Conservation (phyloP, 2,329 filamentous ascomycete species). For the Ciborinia camelliae region DNA sequence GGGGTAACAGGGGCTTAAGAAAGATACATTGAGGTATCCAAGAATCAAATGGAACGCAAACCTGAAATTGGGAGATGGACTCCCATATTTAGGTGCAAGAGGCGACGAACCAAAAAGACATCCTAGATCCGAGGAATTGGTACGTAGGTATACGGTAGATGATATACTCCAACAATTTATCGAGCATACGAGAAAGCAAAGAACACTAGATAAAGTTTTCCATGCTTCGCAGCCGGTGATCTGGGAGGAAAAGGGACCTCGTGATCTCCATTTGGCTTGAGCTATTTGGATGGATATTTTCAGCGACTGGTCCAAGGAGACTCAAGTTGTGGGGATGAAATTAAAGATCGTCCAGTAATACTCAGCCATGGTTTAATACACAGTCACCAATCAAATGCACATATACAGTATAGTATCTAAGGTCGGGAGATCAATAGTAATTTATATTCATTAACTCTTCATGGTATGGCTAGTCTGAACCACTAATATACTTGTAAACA, state of each 20-base stretch:
- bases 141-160: neutral
- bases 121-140: neutral
- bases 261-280: neutral
- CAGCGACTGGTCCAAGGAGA: no score
- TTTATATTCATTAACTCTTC: neutral
- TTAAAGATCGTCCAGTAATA: neutral
- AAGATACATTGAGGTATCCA: no score
- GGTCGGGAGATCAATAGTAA: neutral
- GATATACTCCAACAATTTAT: neutral
- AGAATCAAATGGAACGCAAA: neutral
- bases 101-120: neutral
- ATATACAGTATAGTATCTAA: neutral
- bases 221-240: neutral
- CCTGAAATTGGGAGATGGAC: neutral
- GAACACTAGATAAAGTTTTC: neutral
- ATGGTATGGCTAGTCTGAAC: slow-evolving; percentile 20
- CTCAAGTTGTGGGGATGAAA: no score
- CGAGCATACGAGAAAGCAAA: neutral
- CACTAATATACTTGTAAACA: slow-evolving; percentile 67
- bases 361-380: neutral
- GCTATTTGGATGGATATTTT: no score
- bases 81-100: neutral
- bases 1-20: no score
- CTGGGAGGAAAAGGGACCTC: neutral
- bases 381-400: neutral